phyloP scores from a whole-genome alignment of 2,329 filamentous ascomycete genomes.

The Boeremia exigua region DNA sequence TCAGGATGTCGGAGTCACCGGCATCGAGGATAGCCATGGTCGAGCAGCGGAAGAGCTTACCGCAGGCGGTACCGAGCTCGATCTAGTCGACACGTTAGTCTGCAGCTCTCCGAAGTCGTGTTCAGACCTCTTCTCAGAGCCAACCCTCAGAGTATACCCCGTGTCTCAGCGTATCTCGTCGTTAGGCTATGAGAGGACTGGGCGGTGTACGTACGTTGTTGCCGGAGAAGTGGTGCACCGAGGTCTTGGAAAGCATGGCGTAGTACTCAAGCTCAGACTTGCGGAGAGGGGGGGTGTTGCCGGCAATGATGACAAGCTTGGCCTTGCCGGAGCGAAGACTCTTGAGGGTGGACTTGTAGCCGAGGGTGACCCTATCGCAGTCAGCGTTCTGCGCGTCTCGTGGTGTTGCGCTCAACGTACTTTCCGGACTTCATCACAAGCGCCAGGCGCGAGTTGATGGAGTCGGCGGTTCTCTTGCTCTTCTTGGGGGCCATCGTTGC shows the following conservation, averaged over 20 bases:
- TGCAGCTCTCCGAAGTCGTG: slow-evolving; percentile 85
- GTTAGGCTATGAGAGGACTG: slow-evolving; percentile 47
- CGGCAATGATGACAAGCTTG: slow-evolving; percentile 94
- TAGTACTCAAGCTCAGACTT: slow-evolving; percentile 94
- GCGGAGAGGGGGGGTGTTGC: slow-evolving; percentile 96
- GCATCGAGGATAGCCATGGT: slow-evolving; percentile 97
- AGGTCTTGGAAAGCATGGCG: slow-evolving; percentile 75
- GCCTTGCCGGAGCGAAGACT: slow-evolving; percentile 90
- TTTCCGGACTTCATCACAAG: slow-evolving; percentile 74
- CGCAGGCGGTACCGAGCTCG: slow-evolving; percentile 96
- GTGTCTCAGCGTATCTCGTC: slow-evolving; percentile 39
- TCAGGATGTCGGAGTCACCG: slow-evolving; percentile 93
- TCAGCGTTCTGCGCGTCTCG: slow-evolving; percentile 22
- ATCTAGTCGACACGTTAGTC: slow-evolving; percentile 75
- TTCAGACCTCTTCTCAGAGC: slow-evolving; percentile 89
- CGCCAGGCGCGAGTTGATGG: slow-evolving; percentile 71
- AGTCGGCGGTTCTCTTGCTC: slow-evolving; percentile 82
- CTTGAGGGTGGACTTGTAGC: slow-evolving; percentile 92
- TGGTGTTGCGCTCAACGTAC: slow-evolving; percentile 32
- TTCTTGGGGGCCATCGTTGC: slow-evolving; percentile 75
- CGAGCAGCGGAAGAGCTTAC: slow-evolving; percentile 98
- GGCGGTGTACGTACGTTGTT: slow-evolving; percentile 85
- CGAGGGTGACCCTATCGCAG: slow-evolving; percentile 72
- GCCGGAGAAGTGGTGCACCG: slow-evolving; percentile 96
- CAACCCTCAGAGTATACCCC: slow-evolving; percentile 54